These are phyloP conservation scores for Kalaharituber pfeilii DNA, from an alignment of 2,329 filamentous ascomycete species.

Conservation along the genomic window DNA sequence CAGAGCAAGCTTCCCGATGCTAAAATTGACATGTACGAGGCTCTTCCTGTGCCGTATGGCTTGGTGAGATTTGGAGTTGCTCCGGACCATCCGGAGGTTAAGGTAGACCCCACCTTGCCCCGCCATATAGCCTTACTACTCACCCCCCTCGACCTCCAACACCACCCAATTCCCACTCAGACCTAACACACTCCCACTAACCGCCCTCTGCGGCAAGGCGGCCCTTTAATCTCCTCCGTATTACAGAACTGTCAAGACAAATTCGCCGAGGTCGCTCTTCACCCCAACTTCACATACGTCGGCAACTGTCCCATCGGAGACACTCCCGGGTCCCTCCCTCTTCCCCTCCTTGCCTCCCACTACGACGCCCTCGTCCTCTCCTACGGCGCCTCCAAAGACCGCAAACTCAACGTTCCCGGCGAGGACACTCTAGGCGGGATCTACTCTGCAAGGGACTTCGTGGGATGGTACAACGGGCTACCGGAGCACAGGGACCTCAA, in stretches of 20 bases:
- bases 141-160: neutral
- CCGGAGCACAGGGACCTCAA: conserved; percentile 58
- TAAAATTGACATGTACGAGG: conserved; percentile 88
- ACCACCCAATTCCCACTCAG: neutral
- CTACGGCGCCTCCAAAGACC: conserved; percentile 78
- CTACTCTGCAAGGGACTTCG: conserved; percentile 78
- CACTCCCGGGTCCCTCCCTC: conserved; percentile 35
- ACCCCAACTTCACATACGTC: conserved; percentile 70
- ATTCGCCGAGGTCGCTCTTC: conserved; percentile 72
- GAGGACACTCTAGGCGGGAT: conserved; percentile 57
- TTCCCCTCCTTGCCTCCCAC: conserved; percentile 53
- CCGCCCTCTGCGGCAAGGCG: too few relatives aligned
- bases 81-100: conserved; percentile 97
- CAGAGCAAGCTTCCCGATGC: conserved; percentile 57
- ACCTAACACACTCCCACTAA: neutral
- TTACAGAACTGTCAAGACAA: conserved; percentile 93
- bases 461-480: conserved; percentile 96
- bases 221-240: neutral
- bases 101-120: conserved; percentile 38
- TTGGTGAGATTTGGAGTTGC: conserved; percentile 87
- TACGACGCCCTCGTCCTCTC: conserved; percentile 88
- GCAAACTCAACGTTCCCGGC: conserved; percentile 58
- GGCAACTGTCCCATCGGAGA: conserved; percentile 69
- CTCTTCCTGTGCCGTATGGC: conserved; percentile 79
- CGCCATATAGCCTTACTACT: too few relatives aligned